Evolutionary conservation across 352 stramenopile genomes (phyloP).

Genomic region (Phytophthora nicotianae): DNA sequence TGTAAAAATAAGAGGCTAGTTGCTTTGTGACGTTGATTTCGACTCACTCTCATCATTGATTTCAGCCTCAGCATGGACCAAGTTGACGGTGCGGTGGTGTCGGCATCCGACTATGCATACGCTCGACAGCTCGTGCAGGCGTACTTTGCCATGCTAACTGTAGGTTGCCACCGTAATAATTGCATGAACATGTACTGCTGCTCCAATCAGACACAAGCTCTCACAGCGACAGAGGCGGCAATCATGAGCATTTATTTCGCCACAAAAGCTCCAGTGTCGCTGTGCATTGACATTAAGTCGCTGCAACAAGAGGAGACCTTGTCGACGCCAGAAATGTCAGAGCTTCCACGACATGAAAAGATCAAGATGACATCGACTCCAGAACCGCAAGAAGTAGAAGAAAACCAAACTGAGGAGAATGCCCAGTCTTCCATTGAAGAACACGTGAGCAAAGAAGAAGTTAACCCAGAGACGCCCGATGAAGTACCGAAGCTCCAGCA

Average conservation of each 20-base stretch:
- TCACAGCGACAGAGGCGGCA: conserved; percentile 49
- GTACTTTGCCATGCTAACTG: conserved; percentile 72
- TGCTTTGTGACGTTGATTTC: conserved; percentile 26
- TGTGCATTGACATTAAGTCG: conserved; percentile 43
- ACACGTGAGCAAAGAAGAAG: conserved; percentile 15
- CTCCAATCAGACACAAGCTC: conserved; percentile 29
- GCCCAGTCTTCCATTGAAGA: conserved; percentile 2
- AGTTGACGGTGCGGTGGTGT: conserved; percentile 4
- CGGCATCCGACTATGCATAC: conserved; percentile 36
- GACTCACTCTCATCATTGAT: conserved; percentile 7
- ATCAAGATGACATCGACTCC: background rate
- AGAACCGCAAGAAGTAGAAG: conserved; percentile 14
- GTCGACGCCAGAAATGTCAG: background rate
- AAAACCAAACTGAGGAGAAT: conserved; percentile 14
- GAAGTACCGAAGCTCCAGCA: conserved; percentile 20
- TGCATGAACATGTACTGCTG: conserved; percentile 51
- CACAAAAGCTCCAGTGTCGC: conserved; percentile 40
- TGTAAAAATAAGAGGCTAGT: conserved; percentile 40
- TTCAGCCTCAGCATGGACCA: conserved; percentile 23
- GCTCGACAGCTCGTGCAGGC: conserved; percentile 56
- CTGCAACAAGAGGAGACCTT: background rate
- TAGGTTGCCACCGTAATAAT: conserved; percentile 38
- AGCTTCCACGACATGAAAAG: background rate
- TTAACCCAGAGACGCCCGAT: conserved; percentile 39
- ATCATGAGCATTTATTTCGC: conserved; percentile 60